Evolutionary conservation across 805 yeast genomes (phyloP), one percentile per base, ranked within the genome.

Genomic region (Yarrowia bubula): DNA sequence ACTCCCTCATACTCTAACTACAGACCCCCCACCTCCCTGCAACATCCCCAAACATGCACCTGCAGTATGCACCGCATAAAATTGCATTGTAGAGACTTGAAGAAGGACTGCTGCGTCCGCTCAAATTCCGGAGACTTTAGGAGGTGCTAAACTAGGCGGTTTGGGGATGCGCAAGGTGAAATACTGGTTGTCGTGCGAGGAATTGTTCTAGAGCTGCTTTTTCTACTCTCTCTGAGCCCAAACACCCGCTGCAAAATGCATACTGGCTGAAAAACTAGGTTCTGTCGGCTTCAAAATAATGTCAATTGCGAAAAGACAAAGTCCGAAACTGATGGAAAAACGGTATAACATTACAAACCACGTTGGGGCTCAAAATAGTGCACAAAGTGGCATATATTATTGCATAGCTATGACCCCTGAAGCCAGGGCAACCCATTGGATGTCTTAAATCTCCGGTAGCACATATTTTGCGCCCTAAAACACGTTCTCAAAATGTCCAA

Each of bases 51-150:
- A 43, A 43, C 22, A 33, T 33, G 39, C 53, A 48, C 55, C 55
- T 48, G 55, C 55, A 48, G 55, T 8, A 48, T 33, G 55, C 55
- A 48, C 55, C 31, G 38, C 41, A 33, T 35, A 35, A 22, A 22
- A 17, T 35, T 3, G 17, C 31, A 47, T 33, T 22, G 18, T 10
- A 7, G 28, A 7, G 13, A 35, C 13, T 35, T 35, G 38, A n/a
- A 7, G 17, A 28, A 14, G 50, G 28, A 22, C 28, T 22, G 55
- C 17, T 48, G 55, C 55, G 17, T 48, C 55, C 41, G 55, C 32
- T 1, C 13, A 35, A 13, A 48, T 35, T 48, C 41, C 55, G 55
- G 55, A 44, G 39, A 35, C 13, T 11, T 8, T 9, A 35, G 5
- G 28, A 22, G 28, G 28, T 22, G 28, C 28, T 22, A 22, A 22